A percentile compares a stretch with the other conserved stretches of the same genome.
Conservation (phyloP, 441 rosid genomes). For the Metrosideros polymorpha region DNA sequence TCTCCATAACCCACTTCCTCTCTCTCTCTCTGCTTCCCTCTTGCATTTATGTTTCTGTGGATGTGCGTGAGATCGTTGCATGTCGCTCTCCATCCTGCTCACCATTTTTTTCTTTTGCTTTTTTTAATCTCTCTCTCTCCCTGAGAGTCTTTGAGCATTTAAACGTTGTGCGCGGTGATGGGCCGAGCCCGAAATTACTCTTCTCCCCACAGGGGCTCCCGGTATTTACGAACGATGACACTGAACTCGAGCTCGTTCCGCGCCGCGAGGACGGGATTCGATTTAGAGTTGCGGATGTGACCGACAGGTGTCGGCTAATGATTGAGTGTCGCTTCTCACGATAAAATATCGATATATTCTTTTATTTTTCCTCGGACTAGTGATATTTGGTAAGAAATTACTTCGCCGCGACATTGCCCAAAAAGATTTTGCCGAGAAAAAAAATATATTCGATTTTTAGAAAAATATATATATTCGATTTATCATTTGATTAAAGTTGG, state of each 20-base stretch:
- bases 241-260: neutral
- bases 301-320: neutral
- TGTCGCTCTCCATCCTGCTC: constrained; percentile 19
- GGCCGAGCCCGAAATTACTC: neutral
- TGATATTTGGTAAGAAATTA: neutral
- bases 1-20: neutral
- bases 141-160: neutral
- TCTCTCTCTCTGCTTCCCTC: neutral
- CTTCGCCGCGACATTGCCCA: neutral
- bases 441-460: neutral
- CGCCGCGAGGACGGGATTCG: neutral
- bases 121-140: neutral
- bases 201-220: neutral
- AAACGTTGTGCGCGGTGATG: neutral
- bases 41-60: neutral
- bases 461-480: neutral
- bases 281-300: neutral
- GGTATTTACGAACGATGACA: neutral
- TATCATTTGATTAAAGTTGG: neutral
- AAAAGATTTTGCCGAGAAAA: neutral
- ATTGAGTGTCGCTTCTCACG: neutral
- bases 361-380: neutral
- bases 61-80: neutral
- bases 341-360: neutral
- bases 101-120: neutral